These are phyloP conservation scores for Metrosideros polymorpha DNA, from an alignment of 441 rosid genomes.

Conservation along the genomic window DNA sequence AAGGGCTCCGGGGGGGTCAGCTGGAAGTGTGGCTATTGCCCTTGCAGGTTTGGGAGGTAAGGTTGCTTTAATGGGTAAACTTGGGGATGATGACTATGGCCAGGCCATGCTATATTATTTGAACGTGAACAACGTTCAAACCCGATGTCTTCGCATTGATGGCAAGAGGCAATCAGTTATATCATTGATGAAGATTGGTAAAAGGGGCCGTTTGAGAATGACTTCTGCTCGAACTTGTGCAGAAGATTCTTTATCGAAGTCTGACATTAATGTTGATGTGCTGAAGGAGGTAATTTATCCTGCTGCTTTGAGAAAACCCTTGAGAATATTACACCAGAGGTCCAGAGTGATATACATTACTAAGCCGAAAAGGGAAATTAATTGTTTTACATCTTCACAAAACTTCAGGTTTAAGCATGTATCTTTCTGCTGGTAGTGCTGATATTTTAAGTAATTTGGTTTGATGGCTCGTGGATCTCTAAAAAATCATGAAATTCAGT, in stretches of 20 bases:
- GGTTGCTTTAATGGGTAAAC: constrained; percentile 92
- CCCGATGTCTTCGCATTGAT: constrained; percentile 63
- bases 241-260: constrained; percentile 69
- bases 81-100: constrained; percentile 85
- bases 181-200: constrained; percentile 72
- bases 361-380: neutral
- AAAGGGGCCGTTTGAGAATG: constrained; percentile 63
- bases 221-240: constrained; percentile 70
- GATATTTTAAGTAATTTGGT: neutral
- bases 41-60: constrained; percentile 84
- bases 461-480: neutral
- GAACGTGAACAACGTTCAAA: constrained; percentile 70
- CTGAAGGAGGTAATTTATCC: constrained; percentile 67
- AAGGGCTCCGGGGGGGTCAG: constrained; percentile 85
- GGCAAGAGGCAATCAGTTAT: constrained; percentile 49
- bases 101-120: constrained; percentile 66
- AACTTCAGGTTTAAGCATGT: neutral
- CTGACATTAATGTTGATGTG: constrained; percentile 79
- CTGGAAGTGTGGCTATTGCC: constrained; percentile 79
- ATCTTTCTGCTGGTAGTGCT: neutral
- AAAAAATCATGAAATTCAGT: neutral
- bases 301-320: neutral
- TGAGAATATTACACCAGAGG: neutral
- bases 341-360: neutral
- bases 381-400: neutral